Evolutionary conservation across 495 filamentous ascomycete genomes (phyloP).

Genomic region (Trichodelitschia bisporula): DNA sequence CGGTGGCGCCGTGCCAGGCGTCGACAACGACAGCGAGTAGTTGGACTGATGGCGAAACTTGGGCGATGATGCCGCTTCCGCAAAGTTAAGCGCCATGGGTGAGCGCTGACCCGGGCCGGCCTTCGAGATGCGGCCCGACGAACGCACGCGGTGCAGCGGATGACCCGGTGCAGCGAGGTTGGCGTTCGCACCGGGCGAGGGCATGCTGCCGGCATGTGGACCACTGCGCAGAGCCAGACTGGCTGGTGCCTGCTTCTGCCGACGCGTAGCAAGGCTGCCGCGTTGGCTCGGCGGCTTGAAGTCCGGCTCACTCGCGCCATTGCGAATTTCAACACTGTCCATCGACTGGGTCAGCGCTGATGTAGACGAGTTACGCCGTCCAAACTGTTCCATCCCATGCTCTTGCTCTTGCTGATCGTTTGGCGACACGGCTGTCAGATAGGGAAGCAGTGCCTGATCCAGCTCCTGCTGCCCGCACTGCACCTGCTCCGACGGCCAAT

Average conservation of each 20-base stretch:
- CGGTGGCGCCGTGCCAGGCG: conserved; percentile 3
- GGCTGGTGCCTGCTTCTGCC: conserved; percentile 13
- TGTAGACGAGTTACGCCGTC: conserved; percentile 11
- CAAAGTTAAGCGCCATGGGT: conserved; percentile 14
- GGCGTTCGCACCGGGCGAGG: conserved; percentile 7
- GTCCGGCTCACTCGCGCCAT: conserved; percentile 2
- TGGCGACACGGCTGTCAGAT: conserved; percentile 8
- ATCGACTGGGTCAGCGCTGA: conserved; percentile 9
- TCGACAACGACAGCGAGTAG: conserved; percentile 4
- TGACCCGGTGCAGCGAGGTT: conserved; percentile 5
- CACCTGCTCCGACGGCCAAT: too few relatives aligned
- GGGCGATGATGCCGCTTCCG: conserved; percentile 15
- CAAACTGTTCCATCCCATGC: conserved; percentile 3
- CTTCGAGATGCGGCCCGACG: conserved; percentile 15
- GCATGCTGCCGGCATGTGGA: conserved; percentile 14
- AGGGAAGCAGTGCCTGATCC: conserved; percentile 8
- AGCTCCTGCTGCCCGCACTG: too few relatives aligned
- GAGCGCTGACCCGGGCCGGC: conserved; percentile 14
- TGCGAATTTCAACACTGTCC: conserved; percentile 8
- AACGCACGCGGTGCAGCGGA: conserved; percentile 14
- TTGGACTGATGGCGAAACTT: conserved; percentile 8
- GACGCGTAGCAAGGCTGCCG: conserved; percentile 13
- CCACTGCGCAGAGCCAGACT: conserved; percentile 13
- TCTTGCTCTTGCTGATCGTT: conserved; percentile 2
- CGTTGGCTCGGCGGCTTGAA: conserved; percentile 14